These are phyloP conservation scores for Jatropha multifida DNA, from an alignment of 441 rosid genomes.

Conservation along the genomic window DNA sequence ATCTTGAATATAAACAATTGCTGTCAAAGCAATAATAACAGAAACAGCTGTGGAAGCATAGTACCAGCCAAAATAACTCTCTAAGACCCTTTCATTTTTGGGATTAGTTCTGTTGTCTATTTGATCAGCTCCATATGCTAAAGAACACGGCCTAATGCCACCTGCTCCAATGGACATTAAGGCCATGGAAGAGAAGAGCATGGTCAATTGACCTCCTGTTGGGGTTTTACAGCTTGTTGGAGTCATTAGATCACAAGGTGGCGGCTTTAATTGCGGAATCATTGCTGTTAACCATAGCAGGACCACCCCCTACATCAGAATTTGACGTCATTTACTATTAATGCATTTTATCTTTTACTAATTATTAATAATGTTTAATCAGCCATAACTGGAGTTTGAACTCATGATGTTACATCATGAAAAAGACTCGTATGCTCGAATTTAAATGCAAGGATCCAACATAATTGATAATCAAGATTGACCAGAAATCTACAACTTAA, in stretches of 20 bases:
- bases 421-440: too few relatives aligned
- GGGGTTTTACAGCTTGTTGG: constrained; percentile 46
- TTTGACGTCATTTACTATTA: background rate
- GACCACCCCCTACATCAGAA: constrained; percentile 54
- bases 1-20: constrained; percentile 80
- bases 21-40: constrained; percentile 66
- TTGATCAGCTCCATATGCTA: constrained; percentile 95
- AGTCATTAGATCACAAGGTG: constrained; percentile 35
- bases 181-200: constrained; percentile 53
- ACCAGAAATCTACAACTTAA: background rate
- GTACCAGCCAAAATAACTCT: constrained; percentile 90
- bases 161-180: constrained; percentile 87
- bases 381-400: too few relatives aligned
- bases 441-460: too few relatives aligned
- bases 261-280: constrained; percentile 63
- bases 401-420: too few relatives aligned
- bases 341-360: too few relatives aligned
- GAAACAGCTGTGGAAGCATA: constrained; percentile 71
- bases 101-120: constrained; percentile 64
- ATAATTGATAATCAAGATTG: background rate
- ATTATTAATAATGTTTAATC: too few relatives aligned
- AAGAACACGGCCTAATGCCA: constrained; percentile 87
- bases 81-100: constrained; percentile 61
- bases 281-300: constrained; percentile 76
- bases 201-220: constrained; percentile 51